Base-by-base conservation (phyloP, 1,139 yeast genomes). In the Arxiozyma bovina region DNA sequence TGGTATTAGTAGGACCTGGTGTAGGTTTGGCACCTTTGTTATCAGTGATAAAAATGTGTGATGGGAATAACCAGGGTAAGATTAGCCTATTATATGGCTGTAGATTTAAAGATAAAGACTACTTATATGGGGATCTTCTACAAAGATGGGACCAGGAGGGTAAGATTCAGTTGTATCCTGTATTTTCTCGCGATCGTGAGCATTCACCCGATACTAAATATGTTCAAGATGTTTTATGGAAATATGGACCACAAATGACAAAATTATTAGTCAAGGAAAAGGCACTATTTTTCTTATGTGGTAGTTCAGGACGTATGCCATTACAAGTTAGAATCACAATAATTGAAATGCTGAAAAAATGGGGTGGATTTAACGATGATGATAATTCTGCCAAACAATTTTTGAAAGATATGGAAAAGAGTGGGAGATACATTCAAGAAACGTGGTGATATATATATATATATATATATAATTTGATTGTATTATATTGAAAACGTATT, bases 271-370 rank as follows among this genome's bases (percentile, higher is more conserved):
- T 79, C 3, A 73, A 82, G n/a, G 64, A 78, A 48, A 67, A 75
- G 21, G 94, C 88, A 0, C 70, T 78, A 0, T 71, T 90, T 6
- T 90, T 85, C 67, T 75, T 93, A 2, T 91, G 99, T 74, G 97
- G 99, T 0, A 85, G 96, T 15, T 84, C 96, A 42, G 99, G 99
- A 0, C 81, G 82, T 59, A 94, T 93, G 99, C 99, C 99, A 0
- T 78, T 83, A 43, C 94, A 93, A 67, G 95, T 93, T 1, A 75
- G 96, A 58, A 70, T 86, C 22, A 91, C 97, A 0, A 66, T 91
- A 22, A 76, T 77, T n/a, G 84, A 80, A 40, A 79, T 85, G 23
- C 63, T 89, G 15, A 71, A 73, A 53, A 77, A 79, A 58, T 66
- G 70, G 51, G 77, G 76, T 4, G 56, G 56, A 8, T 67, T 73